Conservation (phyloP, 352 stramenopile genomes). For the Pythium insidiosum region DNA sequence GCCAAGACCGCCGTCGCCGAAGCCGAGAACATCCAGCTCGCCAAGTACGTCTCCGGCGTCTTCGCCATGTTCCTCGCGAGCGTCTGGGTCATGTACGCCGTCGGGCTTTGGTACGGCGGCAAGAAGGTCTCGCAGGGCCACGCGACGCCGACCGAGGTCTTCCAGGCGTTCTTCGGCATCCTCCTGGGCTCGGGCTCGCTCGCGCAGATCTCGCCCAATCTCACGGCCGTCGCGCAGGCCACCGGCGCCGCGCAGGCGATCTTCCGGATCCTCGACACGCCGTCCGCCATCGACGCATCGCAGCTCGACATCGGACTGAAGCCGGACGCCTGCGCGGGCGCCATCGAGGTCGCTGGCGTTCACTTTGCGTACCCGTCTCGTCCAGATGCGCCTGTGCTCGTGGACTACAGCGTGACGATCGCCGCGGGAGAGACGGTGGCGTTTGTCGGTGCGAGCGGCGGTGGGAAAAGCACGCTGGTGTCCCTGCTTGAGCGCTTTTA, state of each 20-base stretch:
- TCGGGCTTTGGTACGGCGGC: constrained; percentile 45
- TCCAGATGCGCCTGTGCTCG: constrained; percentile 40
- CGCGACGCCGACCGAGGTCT: constrained; percentile 25
- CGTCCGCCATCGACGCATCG: constrained; percentile 34
- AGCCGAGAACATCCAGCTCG: constrained; percentile 15
- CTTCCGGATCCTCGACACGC: constrained; percentile 46
- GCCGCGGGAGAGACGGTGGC: constrained; percentile 24
- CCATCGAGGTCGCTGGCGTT: constrained; percentile 21
- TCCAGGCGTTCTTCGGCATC: constrained; percentile 47
- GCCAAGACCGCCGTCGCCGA: constrained; percentile 14
- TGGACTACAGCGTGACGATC: constrained; percentile 52
- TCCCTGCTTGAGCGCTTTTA: constrained; percentile 82
- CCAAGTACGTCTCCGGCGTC: constrained; percentile 9
- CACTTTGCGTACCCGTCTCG: constrained; percentile 33
- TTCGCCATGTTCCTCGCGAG: constrained; percentile 19
- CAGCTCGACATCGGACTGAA: constrained; percentile 13
- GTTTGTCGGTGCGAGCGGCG: constrained; percentile 5
- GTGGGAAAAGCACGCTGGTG: constrained; percentile 5
- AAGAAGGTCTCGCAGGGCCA: constrained; percentile 23
- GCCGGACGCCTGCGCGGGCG: constrained; percentile 16
- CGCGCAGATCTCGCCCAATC: constrained; percentile 40
- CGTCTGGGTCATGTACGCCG: constrained; percentile 42
- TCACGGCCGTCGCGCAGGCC: constrained; percentile 36
- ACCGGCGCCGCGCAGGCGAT: constrained; percentile 30
- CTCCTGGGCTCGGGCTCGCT: constrained; percentile 35